These are phyloP conservation scores for Solanum hybrid DNA, from an alignment of 305 asterid species.

Conservation along the genomic window DNA sequence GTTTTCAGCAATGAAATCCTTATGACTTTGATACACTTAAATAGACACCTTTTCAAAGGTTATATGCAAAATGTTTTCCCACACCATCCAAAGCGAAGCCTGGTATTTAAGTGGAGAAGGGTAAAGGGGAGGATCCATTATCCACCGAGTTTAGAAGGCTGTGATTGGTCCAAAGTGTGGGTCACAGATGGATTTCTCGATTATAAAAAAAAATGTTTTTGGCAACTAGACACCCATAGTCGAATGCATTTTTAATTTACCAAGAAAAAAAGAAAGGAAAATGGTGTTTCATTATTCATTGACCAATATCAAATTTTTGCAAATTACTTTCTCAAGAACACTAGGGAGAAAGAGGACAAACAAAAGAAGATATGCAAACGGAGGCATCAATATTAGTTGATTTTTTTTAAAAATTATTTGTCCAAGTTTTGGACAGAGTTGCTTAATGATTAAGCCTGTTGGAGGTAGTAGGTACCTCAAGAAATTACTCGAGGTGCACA, in stretches of 20 bases:
- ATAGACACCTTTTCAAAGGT: not conserved
- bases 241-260: not conserved
- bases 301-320: not conserved
- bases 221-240: not conserved
- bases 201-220: not conserved
- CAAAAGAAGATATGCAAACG: not conserved
- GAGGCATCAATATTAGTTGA: not conserved
- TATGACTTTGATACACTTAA: not conserved
- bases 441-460: not conserved
- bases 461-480: not conserved
- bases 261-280: not conserved
- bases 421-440: not conserved
- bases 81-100: too few relatives aligned
- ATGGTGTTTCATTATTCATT: not conserved
- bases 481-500: not conserved
- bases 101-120: too few relatives aligned
- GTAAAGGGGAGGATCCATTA: too few relatives aligned
- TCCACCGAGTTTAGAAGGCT: too few relatives aligned
- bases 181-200: too few relatives aligned
- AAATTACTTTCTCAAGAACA: not conserved
- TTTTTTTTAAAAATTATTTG: not conserved
- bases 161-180: too few relatives aligned
- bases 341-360: not conserved
- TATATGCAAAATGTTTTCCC: not conserved
- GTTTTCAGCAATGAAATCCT: not conserved